phyloP scores from a whole-genome alignment of 305 asterid species.

The Fraxinus sp. region DNA sequence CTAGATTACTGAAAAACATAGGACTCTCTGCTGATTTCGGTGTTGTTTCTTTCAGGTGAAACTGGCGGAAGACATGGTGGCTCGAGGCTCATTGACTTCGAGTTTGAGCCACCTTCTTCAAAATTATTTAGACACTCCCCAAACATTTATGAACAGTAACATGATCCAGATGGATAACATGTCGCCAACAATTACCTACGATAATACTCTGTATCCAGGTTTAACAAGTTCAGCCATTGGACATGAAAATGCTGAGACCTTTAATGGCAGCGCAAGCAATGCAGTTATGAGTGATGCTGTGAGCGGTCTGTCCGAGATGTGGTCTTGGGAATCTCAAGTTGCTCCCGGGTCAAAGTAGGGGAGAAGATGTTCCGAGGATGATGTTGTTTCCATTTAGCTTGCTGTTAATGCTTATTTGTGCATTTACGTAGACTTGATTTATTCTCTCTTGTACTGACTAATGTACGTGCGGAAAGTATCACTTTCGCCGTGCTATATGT shows the following conservation, averaged over 20 bases:
- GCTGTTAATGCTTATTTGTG: neutral
- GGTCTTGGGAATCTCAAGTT: conserved; percentile 62
- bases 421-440: neutral
- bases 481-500: neutral
- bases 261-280: conserved; percentile 32
- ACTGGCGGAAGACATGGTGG: conserved; percentile 80
- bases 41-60: conserved; percentile 54
- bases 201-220: conserved; percentile 34
- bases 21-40: neutral
- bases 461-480: neutral
- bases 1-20: neutral
- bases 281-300: conserved; percentile 36
- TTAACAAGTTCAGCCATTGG: conserved; percentile 37
- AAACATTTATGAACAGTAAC: conserved; percentile 31
- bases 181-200: conserved; percentile 37
- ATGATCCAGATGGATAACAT: conserved; percentile 34
- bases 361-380: neutral
- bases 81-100: conserved; percentile 72
- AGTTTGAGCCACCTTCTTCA: conserved; percentile 77
- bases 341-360: conserved; percentile 42
- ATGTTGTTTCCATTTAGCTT: neutral
- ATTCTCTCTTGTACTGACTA: neutral
- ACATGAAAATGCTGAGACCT: conserved; percentile 38
- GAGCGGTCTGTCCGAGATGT: conserved; percentile 45
- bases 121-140: conserved; percentile 57